A percentile compares a stretch with the other conserved stretches of the same genome.
These are phyloP conservation scores for Trichoderma atroviride DNA, from an alignment of 2,329 filamentous ascomycete genomes.

Conservation along the genomic window DNA sequence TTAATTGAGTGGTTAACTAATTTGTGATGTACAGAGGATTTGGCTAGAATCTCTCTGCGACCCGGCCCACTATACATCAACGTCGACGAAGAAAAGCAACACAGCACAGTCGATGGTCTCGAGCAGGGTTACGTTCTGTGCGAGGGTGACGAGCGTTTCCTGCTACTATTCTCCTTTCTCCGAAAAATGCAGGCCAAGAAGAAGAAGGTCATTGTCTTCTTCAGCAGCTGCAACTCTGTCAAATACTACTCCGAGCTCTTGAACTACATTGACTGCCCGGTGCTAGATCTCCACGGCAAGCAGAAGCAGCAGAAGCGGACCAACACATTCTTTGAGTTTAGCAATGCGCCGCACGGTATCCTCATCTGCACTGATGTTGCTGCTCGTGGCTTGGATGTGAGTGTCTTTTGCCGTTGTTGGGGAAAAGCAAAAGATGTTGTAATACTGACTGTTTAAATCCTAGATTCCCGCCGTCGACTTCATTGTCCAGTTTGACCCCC, in stretches of 20 bases:
- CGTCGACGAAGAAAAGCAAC: conserved; percentile 86
- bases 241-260: conserved; percentile 95
- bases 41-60: conserved; percentile 89
- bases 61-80: conserved; percentile 95
- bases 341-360: conserved; percentile 74
- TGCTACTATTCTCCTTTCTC: conserved; percentile 91
- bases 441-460: neutral
- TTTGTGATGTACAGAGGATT: conserved; percentile 63
- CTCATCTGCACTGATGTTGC: conserved; percentile 97
- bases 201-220: conserved; percentile 98
- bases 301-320: conserved; percentile 99
- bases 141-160: conserved; percentile 90
- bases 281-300: conserved; percentile 87
- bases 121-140: conserved; percentile 97
- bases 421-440: neutral
- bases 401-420: conserved; percentile 33
- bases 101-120: conserved; percentile 87
- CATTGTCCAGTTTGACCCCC: conserved; percentile 94
- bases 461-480: conserved; percentile 92
- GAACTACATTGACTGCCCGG: conserved; percentile 94
- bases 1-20: neutral
- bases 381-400: conserved; percentile 84
- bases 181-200: conserved; percentile 76
- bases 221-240: conserved; percentile 88
- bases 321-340: conserved; percentile 97